Evolutionary conservation across 2,329 filamentous ascomycete genomes (phyloP).

Genomic region (Neonectria hederae): DNA sequence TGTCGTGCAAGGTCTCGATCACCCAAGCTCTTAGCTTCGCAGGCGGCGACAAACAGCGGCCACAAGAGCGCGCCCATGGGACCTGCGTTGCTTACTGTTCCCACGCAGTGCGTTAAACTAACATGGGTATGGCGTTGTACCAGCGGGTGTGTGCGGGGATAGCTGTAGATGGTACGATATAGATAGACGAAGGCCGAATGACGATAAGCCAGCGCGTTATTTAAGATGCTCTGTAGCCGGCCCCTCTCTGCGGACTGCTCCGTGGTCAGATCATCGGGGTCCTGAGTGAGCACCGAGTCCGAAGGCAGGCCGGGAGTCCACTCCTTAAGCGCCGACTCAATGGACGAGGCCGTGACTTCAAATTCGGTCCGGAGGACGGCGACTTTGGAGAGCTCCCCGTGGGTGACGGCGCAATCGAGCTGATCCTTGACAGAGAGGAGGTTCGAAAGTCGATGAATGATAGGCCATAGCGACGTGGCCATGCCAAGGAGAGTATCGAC

Average conservation of each 20-base stretch:
- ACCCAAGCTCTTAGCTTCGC: slow-evolving; percentile 61
- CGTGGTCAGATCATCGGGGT: slow-evolving; percentile 36
- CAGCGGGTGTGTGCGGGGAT: slow-evolving; percentile 55
- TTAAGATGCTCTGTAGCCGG: slow-evolving; percentile 63
- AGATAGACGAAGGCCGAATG: slow-evolving; percentile 68
- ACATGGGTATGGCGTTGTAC: slow-evolving; percentile 64
- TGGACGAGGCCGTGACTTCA: slow-evolving; percentile 61
- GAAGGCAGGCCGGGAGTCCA: slow-evolving; percentile 65
- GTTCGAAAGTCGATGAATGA: slow-evolving; percentile 68
- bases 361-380: slow-evolving; percentile 61
- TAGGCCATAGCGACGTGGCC: slow-evolving; percentile 70
- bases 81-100: slow-evolving; percentile 63
- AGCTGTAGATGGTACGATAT: slow-evolving; percentile 63
- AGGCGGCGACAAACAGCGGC: slow-evolving; percentile 71
- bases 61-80: slow-evolving; percentile 72
- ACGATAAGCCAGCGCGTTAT: slow-evolving; percentile 69
- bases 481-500: slow-evolving; percentile 70
- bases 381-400: slow-evolving; percentile 55
- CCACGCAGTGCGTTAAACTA: slow-evolving; percentile 63
- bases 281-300: slow-evolving; percentile 40
- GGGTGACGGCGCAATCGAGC: slow-evolving; percentile 56
- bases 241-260: slow-evolving; percentile 48
- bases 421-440: slow-evolving; percentile 63
- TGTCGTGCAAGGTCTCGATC: slow-evolving; percentile 62
- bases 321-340: slow-evolving; percentile 63